Conservation (phyloP, 441 rosid genomes). For the Populus hybrid region DNA sequence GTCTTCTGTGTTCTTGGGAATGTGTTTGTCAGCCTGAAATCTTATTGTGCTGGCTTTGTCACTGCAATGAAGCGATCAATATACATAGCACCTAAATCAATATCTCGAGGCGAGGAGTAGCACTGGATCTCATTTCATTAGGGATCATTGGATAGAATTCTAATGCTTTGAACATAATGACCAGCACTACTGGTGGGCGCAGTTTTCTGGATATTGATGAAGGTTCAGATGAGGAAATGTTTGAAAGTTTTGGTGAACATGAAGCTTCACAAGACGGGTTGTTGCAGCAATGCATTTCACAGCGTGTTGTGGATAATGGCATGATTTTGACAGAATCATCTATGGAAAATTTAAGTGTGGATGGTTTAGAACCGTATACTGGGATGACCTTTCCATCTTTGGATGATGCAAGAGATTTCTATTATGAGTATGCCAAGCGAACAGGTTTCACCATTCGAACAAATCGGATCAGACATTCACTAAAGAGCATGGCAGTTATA, state of each 20-base stretch:
- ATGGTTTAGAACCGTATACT: slow-evolving; percentile 21
- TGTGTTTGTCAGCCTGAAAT: slow-evolving; percentile 1
- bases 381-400: slow-evolving; percentile 30
- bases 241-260: slow-evolving; percentile 18
- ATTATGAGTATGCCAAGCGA: slow-evolving; percentile 34
- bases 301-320: slow-evolving; percentile 6
- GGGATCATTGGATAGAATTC: neutral
- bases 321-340: slow-evolving; percentile 13
- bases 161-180: slow-evolving; percentile 18
- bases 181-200: slow-evolving; percentile 9
- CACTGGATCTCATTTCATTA: neutral
- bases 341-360: slow-evolving; percentile 8
- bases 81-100: neutral
- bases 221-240: slow-evolving; percentile 23
- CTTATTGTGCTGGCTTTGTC: neutral
- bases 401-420: slow-evolving; percentile 36
- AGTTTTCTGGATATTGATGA: slow-evolving; percentile 21
- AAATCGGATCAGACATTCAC: slow-evolving; percentile 33
- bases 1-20: neutral
- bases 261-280: slow-evolving; percentile 16
- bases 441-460: slow-evolving; percentile 36
- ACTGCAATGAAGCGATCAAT: neutral
- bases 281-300: slow-evolving; percentile 8
- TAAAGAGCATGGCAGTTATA: slow-evolving; percentile 32
- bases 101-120: neutral